Percentiles rank a stretch among this genome's conserved stretches.
Evolutionary conservation across 2,329 filamentous ascomycete species (phyloP).

Genomic region (Xylariaceae sp.): DNA sequence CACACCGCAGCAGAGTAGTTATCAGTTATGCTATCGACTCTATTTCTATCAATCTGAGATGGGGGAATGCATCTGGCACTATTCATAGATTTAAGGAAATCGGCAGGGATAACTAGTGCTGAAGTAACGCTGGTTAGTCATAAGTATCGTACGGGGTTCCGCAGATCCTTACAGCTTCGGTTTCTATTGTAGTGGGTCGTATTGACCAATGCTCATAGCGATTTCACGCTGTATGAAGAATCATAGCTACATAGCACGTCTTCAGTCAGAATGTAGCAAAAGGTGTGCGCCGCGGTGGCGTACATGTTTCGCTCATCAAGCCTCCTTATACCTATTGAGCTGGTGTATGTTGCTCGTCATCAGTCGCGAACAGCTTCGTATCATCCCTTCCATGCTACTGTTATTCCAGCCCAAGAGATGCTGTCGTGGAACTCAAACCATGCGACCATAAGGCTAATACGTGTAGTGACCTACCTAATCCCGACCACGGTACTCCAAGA

Average conservation of each 20-base stretch:
- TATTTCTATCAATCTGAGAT: constrained; percentile 3
- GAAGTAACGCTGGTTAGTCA: constrained; percentile 21
- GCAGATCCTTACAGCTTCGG: constrained; percentile 17
- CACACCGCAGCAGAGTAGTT: background rate
- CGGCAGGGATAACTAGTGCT: constrained; percentile 10
- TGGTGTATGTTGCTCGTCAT: background rate
- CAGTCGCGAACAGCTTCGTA: background rate
- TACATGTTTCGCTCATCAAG: background rate
- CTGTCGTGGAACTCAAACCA: background rate
- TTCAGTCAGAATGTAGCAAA: background rate
- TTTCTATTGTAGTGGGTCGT: constrained; percentile 16
- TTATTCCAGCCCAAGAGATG: background rate
- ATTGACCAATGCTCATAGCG: background rate
- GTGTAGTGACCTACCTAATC: background rate
- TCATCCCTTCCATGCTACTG: background rate
- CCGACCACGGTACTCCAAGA: background rate
- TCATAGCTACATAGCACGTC: background rate
- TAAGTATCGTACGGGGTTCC: constrained; percentile 11
- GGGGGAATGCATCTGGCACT: constrained; percentile 3
- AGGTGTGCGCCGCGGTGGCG: background rate
- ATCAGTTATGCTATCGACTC: constrained; percentile 10
- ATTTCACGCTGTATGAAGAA: background rate
- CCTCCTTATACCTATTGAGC: background rate
- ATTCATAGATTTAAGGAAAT: constrained; percentile 9
- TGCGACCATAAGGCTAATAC: background rate